These are phyloP conservation scores for Mallotus nudiflorus DNA, from an alignment of 345 rosid species.

Conservation along the genomic window DNA sequence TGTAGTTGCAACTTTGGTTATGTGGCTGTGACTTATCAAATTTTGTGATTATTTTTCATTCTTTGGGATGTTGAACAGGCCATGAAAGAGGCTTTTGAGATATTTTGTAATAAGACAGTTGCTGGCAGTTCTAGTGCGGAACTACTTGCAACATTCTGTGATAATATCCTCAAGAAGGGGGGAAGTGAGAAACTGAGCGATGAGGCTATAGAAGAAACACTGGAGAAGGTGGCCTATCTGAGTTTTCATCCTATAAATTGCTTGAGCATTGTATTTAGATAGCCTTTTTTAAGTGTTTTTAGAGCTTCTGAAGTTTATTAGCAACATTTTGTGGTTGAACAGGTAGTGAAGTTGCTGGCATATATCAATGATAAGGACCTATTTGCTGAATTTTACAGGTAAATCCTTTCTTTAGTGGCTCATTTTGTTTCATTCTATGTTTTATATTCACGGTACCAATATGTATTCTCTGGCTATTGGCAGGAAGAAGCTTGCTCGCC, in stretches of 20 bases:
- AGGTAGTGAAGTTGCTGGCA: conserved; percentile 93
- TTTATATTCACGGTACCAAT: background rate
- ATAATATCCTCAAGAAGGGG: conserved; percentile 65
- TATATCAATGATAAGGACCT: conserved; percentile 83
- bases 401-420: conserved; percentile 3
- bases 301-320: background rate
- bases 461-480: background rate
- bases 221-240: conserved; percentile 50
- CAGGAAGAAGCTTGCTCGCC: conserved; percentile 78
- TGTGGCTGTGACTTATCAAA: background rate
- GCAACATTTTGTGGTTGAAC: conserved; percentile 22
- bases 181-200: conserved; percentile 70
- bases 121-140: conserved; percentile 68
- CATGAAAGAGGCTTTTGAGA: conserved; percentile 70
- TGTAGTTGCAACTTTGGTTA: background rate
- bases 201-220: conserved; percentile 66
- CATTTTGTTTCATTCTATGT: background rate
- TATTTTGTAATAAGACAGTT: conserved; percentile 61
- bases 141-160: conserved; percentile 64
- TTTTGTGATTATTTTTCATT: background rate
- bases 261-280: background rate
- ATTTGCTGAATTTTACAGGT: conserved; percentile 86
- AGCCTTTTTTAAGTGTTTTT: background rate
- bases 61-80: conserved; percentile 41
- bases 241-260: background rate